Conservation (phyloP, 2,329 filamentous ascomycete genomes). For the Cladobotryum mycophilum region DNA sequence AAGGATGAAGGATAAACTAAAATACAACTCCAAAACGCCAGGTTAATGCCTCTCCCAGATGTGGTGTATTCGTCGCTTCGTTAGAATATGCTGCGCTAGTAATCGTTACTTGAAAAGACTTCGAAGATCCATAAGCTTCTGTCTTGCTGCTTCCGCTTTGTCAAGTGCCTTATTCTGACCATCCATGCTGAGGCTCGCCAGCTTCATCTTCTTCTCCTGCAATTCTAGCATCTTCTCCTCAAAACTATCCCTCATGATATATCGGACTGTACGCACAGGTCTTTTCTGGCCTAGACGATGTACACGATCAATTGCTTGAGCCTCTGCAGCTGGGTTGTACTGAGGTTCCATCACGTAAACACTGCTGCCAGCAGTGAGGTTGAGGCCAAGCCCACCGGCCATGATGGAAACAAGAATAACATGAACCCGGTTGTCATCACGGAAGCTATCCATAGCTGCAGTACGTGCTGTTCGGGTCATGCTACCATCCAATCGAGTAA, state of each 20-base stretch:
- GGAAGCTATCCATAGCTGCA: conserved; percentile 70
- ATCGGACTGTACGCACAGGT: conserved; percentile 79
- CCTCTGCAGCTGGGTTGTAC: conserved; percentile 97
- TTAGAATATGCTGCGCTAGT: not conserved
- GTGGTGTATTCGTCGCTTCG: not conserved
- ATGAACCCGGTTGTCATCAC: conserved; percentile 61
- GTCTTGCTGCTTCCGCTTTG: conserved; percentile 50
- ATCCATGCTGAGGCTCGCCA: conserved; percentile 83
- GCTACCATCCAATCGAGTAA: conserved; percentile 80
- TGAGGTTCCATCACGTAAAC: conserved; percentile 99
- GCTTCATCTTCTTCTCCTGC: conserved; percentile 85
- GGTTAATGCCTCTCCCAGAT: not conserved
- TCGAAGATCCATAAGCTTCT: conserved; percentile 53
- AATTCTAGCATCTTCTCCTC: conserved; percentile 89
- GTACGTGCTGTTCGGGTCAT: conserved; percentile 73
- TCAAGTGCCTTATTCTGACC: conserved; percentile 48
- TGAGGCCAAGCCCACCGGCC: conserved; percentile 85
- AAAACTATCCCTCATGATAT: conserved; percentile 84
- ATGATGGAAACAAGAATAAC: conserved; percentile 90
- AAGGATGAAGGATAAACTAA: not conserved
- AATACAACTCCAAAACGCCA: conserved; percentile 2
- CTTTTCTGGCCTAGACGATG: conserved; percentile 86
- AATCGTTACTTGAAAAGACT: conserved; percentile 47
- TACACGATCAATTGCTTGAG: conserved; percentile 94
- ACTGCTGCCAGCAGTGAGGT: conserved; percentile 78